Evolutionary conservation across 345 rosid genomes (phyloP).

Genomic region (Acer saccharum): DNA sequence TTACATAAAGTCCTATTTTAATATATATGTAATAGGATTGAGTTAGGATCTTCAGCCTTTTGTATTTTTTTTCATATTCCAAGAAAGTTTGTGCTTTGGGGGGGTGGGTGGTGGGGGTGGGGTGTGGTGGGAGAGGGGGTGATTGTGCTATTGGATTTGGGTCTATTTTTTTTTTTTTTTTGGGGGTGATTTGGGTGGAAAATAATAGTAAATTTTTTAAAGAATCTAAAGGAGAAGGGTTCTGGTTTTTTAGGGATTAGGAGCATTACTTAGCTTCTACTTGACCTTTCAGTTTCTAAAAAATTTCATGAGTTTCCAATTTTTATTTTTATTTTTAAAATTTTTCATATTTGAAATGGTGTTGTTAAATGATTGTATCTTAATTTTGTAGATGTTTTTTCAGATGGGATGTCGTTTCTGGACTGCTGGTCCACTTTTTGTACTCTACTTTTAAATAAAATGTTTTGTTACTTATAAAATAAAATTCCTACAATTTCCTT

Average conservation of each 20-base stretch:
- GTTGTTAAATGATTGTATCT: not conserved
- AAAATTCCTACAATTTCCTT: not conserved
- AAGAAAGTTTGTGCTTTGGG: not conserved
- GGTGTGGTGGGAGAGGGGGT: too few species aligned
- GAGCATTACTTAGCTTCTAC: not conserved
- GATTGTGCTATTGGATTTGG: not conserved
- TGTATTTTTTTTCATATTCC: too few species aligned
- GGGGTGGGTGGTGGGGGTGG: too few species aligned
- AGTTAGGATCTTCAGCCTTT: not conserved
- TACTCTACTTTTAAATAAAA: not conserved
- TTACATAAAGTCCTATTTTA: too few species aligned
- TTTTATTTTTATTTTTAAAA: too few species aligned
- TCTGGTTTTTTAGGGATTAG: not conserved
- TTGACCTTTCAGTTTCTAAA: not conserved
- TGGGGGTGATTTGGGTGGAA: not conserved
- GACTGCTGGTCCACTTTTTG: not conserved
- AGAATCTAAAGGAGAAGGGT: not conserved
- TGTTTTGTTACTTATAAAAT: too few species aligned
- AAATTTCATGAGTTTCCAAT: not conserved
- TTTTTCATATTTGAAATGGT: too few species aligned
- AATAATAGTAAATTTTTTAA: not conserved
- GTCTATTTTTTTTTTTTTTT: not conserved
- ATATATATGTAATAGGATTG: too few species aligned
- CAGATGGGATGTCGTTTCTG: not conserved
- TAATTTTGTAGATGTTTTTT: too few species aligned